phyloP scores from a whole-genome alignment of 306 rosid genomes.

The Sechiopsis laciniata region DNA sequence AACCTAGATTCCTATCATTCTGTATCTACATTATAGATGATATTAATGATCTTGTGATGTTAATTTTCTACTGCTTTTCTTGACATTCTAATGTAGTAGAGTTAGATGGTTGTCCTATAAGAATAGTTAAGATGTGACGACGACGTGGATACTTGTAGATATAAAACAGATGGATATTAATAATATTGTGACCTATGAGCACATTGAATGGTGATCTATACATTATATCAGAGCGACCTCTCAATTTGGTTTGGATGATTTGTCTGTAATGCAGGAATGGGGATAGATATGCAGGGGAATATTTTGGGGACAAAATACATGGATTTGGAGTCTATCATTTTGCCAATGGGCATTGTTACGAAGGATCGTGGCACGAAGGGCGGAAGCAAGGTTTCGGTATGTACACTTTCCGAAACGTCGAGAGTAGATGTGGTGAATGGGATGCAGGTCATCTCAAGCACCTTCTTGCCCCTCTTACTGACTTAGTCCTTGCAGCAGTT shows the following conservation, averaged over 20 bases:
- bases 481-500: conserved; percentile 58
- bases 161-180: background rate
- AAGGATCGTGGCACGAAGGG: conserved; percentile 98
- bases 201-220: conserved; percentile 7
- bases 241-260: conserved; percentile 17
- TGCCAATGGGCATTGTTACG: conserved; percentile 89
- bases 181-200: background rate
- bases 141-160: too few species aligned
- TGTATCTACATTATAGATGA: background rate
- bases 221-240: background rate
- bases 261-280: conserved; percentile 60
- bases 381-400: conserved; percentile 77
- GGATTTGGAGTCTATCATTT: conserved; percentile 96
- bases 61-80: too few species aligned
- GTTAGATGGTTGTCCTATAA: too few species aligned
- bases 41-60: too few species aligned
- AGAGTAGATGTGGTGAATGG: conserved; percentile 86
- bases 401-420: conserved; percentile 61
- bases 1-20: background rate
- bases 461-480: conserved; percentile 49
- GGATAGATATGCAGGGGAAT: conserved; percentile 96
- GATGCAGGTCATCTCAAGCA: conserved; percentile 77
- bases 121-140: too few species aligned
- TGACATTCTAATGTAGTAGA: too few species aligned
- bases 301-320: conserved; percentile 94